Base-by-base conservation (phyloP, 2,329 filamentous ascomycete genomes). In the Curvularia lunata region DNA sequence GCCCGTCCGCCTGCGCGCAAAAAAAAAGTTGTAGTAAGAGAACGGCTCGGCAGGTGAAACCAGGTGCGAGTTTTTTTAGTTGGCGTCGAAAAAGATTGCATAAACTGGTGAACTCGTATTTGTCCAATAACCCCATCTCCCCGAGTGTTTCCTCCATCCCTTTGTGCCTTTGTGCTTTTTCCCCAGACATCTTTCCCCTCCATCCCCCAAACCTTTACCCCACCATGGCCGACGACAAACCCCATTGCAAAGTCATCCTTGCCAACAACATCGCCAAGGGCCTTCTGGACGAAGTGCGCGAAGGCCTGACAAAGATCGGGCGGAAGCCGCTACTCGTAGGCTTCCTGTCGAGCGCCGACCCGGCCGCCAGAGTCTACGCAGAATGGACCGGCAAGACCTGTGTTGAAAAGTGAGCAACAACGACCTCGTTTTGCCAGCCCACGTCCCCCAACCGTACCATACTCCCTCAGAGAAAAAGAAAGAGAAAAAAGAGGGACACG, bases 321-420 rank as follows among this genome's bases (percentile, higher is more conserved):
- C 86, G 85, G 65, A 81, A 88, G 74, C 93, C 95, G 32, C 88
- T 90, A 61, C 85, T 99, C 52, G 91, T 94, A 43, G 95, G 94
- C 58, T 97, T 97, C 79, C 83, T 99, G 55, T 92, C 94, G 66
- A 98, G 97, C 78, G 85, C 86, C 65, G 95, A 99, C 79, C 92
- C 93, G 28, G 91, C 92, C 38, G 94, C 94, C 30, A 83, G 91
- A 69, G 92, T 96, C 82, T 98, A 99, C 76, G 95, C 95, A 53
- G 91, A 97, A 78, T 97, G 92, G 91, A 97, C 94, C 40, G 91
- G 92, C 78, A 97, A 96, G 84, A 97, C 95, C 4, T 97, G 92
- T 78, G 86, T 88, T 78, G 94, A 98, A 77, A 96, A 97, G 93
- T 97, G 83, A 89, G 90, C 49, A 27, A 46, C 32, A 18, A 48